These are phyloP conservation scores for Fraxinus cuspidata DNA, from an alignment of 257 asterid genomes.

Conservation along the genomic window DNA sequence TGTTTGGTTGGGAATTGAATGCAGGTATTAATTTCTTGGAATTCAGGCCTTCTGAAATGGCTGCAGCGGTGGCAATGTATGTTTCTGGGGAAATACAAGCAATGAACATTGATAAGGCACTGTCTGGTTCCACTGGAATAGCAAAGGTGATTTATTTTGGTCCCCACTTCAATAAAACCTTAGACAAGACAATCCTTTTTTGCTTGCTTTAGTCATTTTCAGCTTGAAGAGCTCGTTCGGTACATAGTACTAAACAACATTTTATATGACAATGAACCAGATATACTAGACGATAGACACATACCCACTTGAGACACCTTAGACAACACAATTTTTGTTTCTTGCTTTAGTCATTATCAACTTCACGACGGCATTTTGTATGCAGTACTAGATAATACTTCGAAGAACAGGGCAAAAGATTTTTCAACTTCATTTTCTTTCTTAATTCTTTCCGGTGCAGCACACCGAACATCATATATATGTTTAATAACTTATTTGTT, in stretches of 20 bases:
- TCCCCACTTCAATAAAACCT: slow-evolving; percentile 29
- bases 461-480: not conserved
- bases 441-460: not conserved
- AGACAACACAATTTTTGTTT: slow-evolving; percentile 3
- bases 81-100: slow-evolving; percentile 47
- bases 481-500: not conserved
- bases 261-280: not conserved
- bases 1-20: slow-evolving; percentile 49
- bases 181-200: slow-evolving; percentile 14
- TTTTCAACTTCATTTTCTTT: not conserved
- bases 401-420: not conserved
- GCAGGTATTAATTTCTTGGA: slow-evolving; percentile 88
- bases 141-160: slow-evolving; percentile 52
- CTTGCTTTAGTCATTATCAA: slow-evolving; percentile 12
- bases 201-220: not conserved
- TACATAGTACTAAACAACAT: not conserved
- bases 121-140: slow-evolving; percentile 44
- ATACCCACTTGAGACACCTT: slow-evolving; percentile 24
- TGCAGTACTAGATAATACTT: not conserved
- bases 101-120: slow-evolving; percentile 49
- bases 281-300: not conserved
- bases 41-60: slow-evolving; percentile 77
- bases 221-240: not conserved
- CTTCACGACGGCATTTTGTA: not conserved
- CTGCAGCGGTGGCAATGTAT: slow-evolving; percentile 69